phyloP scores from a whole-genome alignment of 768 basidiomycete species.

The Gautieria morchelliformis region DNA sequence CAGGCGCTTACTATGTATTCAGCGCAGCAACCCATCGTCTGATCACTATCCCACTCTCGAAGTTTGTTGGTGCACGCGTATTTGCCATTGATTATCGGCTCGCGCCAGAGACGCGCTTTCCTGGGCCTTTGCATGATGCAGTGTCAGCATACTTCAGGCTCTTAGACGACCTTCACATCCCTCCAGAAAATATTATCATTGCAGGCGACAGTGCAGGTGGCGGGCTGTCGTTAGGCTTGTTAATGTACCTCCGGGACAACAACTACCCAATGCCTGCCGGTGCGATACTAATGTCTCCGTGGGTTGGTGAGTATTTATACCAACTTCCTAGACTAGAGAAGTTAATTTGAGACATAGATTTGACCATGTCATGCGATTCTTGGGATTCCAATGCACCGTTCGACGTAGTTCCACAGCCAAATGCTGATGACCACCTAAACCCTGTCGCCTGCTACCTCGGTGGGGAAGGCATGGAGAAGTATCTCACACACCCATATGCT shows the following conservation, averaged over 20 bases:
- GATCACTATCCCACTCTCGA: constrained; percentile 85
- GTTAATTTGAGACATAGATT: constrained; percentile 35
- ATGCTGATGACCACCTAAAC: constrained; percentile 75
- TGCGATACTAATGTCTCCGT: constrained; percentile 85
- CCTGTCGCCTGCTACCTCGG: constrained; percentile 94
- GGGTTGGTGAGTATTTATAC: constrained; percentile 66
- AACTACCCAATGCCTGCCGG: constrained; percentile 75
- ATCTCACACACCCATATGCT: constrained; percentile 92
- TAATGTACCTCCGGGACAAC: constrained; percentile 95
- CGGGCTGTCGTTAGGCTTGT: constrained; percentile 69
- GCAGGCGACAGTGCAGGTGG: constrained; percentile 94
- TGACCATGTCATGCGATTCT: constrained; percentile 97
- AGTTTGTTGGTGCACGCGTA: constrained; percentile 80
- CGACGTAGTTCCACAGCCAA: constrained; percentile 71
- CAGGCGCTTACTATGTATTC: constrained; percentile 88
- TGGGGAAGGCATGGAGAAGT: constrained; percentile 56
- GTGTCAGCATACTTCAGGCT: constrained; percentile 82
- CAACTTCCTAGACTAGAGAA: not conserved
- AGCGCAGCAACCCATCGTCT: constrained; percentile 85
- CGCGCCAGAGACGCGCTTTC: constrained; percentile 91
- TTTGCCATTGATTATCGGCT: constrained; percentile 94
- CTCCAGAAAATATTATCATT: constrained; percentile 81
- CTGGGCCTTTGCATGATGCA: constrained; percentile 80
- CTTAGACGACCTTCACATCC: constrained; percentile 79
- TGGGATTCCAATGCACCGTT: constrained; percentile 91